Evolutionary conservation across 768 basidiomycete species (phyloP), one percentile per base, ranked within the genome.

Genomic region (Tremella yokohamensis): DNA sequence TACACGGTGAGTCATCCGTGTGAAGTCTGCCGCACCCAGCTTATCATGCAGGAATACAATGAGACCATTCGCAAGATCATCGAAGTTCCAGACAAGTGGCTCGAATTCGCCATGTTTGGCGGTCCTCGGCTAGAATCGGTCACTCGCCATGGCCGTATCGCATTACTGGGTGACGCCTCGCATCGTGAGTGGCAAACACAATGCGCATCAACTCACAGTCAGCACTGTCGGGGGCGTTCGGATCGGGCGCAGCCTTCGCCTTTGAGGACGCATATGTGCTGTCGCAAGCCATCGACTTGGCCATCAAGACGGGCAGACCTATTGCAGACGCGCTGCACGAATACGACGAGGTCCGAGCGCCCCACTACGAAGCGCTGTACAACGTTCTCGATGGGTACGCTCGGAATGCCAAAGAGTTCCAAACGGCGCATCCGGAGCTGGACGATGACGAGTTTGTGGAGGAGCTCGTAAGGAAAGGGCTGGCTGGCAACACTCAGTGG

Each of bases 221-320:
- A 62, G 61, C 67, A 1, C 56, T 69, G 0, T 65, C 65, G 9
- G 68, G 65, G 0, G 65, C 65, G 8, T 66, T 66, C 40, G 68
- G 68, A 8, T 64, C 68, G 12, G 68, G 68, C 11, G 68, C 68
- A 0, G 68, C 62, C 2, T 69, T 69, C 49, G 68, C 68, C 13
- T 60, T 69, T 20, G 68, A 69, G 50, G 68, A 69, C 47, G 68
- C 58, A 8, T 64, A 51, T 44, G 51, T 66, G 26, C 58, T 69
- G 2, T 58, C 62, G 3, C 47, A 42, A 15, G 61, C 68, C 1
- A 29, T 69, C 9, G 25, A 52, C 16, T 47, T 57, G 49, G 42
- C 49, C 1, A 20, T 20, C 16, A 3, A 37, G 6, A 61, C 25
- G 3, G 38, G 38, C 18, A 12, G 40, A 42, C 16, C 42, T 18